Evolutionary conservation across 2,329 filamentous ascomycete species (phyloP), one percentile per base, ranked within the genome.

Genomic region (Ophiostoma sp.): DNA sequence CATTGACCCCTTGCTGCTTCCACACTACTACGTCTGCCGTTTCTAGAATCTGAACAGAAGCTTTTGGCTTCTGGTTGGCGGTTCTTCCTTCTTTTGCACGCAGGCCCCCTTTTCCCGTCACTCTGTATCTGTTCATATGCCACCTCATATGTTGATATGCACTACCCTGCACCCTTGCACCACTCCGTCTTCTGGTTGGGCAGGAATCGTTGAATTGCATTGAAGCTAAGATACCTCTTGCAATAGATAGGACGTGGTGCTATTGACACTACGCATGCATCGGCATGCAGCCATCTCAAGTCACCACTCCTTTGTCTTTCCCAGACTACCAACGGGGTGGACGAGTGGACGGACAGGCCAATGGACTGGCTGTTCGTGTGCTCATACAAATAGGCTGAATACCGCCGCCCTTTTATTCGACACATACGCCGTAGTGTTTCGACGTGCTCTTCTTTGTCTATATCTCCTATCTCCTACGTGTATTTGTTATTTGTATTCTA

Each of bases 21-120:
- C 49, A 12, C 38, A 41, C 38, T 63, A 63, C 3, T 40, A 38
- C 36, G 36, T 62, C 58, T 63, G 60, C 60, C 58, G 58, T 62
- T 63, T 63, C 60, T 63, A 63, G 60, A 63, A 63, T 42, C 9
- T 40, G 3, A 42, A 63, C 16, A 63, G 60, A 63, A 63, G 60
- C 60, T 60, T 60, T 38, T 60, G 55, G 5, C 42, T 63, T 18
- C 60, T 42, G 38, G 8, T 42, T 63, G 40, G 6, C n/a, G 60
- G 38, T 11, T 8, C 16, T n/a, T 63, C 60, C 38, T 42, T 62
- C 40, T 63, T 40, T 12, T 44, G 27, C 40, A 63, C 58, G 38
- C 4, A 16, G 55, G 2, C 27, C 27, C 60, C 38, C 60, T 14
- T 62, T 62, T 41, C 38, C 36, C 40, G 36, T 62, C 58, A 62